Percentiles rank a stretch among this genome's conserved stretches.
phyloP scores from a whole-genome alignment of 352 stramenopile genomes.

The Paralagenidium karlingii region DNA sequence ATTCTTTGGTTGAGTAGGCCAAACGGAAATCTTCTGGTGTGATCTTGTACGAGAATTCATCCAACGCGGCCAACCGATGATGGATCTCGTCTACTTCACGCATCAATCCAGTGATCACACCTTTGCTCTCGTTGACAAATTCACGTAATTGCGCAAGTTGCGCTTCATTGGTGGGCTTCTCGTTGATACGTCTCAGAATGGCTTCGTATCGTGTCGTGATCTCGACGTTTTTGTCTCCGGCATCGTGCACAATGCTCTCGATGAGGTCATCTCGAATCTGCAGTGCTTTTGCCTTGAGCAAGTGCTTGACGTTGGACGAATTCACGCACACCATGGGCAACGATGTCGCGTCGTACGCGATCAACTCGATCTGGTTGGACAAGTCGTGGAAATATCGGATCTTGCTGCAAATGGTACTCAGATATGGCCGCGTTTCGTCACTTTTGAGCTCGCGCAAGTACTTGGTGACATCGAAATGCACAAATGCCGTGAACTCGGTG shows the following conservation, averaged over 20 bases:
- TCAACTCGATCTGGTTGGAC: slow-evolving; percentile 34
- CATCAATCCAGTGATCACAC: slow-evolving; percentile 62
- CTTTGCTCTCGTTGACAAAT: slow-evolving; percentile 79
- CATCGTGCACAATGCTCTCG: slow-evolving; percentile 64
- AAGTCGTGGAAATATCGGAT: slow-evolving; percentile 73
- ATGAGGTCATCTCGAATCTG: slow-evolving; percentile 71
- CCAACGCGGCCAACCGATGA: slow-evolving; percentile 45
- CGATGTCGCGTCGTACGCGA: slow-evolving; percentile 61
- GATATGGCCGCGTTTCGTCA: slow-evolving; percentile 6
- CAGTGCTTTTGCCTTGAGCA: slow-evolving; percentile 49
- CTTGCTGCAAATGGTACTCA: slow-evolving; percentile 38
- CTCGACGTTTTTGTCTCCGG: slow-evolving; percentile 69
- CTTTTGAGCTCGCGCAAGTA: slow-evolving; percentile 61
- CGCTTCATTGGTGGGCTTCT: slow-evolving; percentile 88
- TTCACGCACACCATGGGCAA: slow-evolving; percentile 73
- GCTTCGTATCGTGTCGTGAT: slow-evolving; percentile 83
- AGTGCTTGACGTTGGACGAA: slow-evolving; percentile 45
- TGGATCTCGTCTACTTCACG: slow-evolving; percentile 68
- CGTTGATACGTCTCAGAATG: slow-evolving; percentile 82
- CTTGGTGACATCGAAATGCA: slow-evolving; percentile 61
- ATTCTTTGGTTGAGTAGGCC: slow-evolving; percentile 83
- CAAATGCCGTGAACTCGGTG: slow-evolving; percentile 66
- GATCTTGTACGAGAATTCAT: slow-evolving; percentile 81
- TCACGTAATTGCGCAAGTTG: slow-evolving; percentile 83
- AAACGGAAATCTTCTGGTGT: slow-evolving; percentile 81